Conservation (phyloP, 306 rosid genomes). For the Rosa multiflora region DNA sequence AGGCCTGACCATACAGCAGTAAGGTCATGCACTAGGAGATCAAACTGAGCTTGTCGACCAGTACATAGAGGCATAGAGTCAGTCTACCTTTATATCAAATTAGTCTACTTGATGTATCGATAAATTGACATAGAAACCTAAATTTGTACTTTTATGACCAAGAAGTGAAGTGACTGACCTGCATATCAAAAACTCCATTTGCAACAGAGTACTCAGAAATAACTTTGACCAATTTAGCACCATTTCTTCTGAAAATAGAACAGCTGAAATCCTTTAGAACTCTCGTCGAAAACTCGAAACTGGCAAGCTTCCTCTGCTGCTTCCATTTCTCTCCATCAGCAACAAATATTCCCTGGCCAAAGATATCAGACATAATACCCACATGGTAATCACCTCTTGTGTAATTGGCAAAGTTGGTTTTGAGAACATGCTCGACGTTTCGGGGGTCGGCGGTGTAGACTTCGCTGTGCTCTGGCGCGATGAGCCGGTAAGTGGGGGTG, state of each 20-base stretch:
- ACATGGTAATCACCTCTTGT: conserved; percentile 1
- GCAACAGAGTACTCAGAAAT: conserved; percentile 31
- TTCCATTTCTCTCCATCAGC: conserved; percentile 75
- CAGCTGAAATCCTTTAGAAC: conserved; percentile 69
- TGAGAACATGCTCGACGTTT: conserved; percentile 23
- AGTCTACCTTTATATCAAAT: not conserved
- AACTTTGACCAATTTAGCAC: conserved; percentile 48
- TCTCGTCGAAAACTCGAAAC: conserved; percentile 69
- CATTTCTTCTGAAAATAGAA: conserved; percentile 48
- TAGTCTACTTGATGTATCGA: not conserved
- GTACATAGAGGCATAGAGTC: too few relatives aligned
- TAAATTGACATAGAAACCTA: not conserved
- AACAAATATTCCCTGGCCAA: conserved; percentile 63
- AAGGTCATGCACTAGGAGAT: too few relatives aligned
- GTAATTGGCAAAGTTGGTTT: conserved; percentile 23
- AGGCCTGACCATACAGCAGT: too few relatives aligned
- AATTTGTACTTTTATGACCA: not conserved
- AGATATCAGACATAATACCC: conserved; percentile 38
- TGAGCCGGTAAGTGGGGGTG: conserved; percentile 20
- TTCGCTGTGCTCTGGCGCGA: conserved; percentile 6
- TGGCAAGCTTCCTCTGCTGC: conserved; percentile 70
- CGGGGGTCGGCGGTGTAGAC: conserved; percentile 12
- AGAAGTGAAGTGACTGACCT: conserved; percentile 33
- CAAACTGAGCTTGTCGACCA: too few relatives aligned
- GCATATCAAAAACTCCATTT: conserved; percentile 61